Evolutionary conservation across 2,329 filamentous ascomycete species (phyloP).

Genomic region (Cytospora leucostoma): DNA sequence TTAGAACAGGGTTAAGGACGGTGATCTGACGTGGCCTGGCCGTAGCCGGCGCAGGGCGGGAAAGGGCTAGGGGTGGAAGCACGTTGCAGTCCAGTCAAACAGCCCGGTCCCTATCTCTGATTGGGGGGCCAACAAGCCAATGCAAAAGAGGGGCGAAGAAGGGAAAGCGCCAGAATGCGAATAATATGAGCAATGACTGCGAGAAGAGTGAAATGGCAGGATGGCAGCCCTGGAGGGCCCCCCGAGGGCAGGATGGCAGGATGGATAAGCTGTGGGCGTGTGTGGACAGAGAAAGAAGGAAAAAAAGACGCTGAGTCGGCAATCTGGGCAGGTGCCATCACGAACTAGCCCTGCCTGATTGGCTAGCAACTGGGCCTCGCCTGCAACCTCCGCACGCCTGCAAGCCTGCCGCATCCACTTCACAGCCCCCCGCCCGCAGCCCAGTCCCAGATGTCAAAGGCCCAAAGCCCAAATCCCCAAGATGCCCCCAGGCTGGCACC

Average conservation of each 20-base stretch:
- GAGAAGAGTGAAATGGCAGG: neutral
- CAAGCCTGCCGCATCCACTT: constrained; percentile 10
- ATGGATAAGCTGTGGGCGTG: neutral
- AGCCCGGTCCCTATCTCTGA: constrained; percentile 5
- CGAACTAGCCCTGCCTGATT: neutral
- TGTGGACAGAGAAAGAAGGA: neutral
- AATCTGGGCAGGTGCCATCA: neutral
- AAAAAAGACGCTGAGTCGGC: neutral
- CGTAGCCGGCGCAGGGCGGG: neutral
- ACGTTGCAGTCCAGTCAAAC: constrained; percentile 5
- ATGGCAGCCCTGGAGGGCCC: neutral
- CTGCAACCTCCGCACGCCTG: neutral
- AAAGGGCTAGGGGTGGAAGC: constrained; percentile 2
- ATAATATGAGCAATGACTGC: neutral
- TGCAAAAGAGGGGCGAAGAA: neutral
- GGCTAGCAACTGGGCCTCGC: neutral
- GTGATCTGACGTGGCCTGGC: constrained; percentile 17
- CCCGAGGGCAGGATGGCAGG: neutral
- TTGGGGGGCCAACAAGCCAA: constrained; percentile 6
- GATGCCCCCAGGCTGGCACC: neutral
- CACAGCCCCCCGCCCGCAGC: constrained; percentile 6
- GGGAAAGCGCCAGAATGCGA: neutral
- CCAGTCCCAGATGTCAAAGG: constrained; percentile 2
- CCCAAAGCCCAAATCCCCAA: constrained; percentile 6
- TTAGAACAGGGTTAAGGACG: neutral